Base-by-base conservation (phyloP, 345 rosid genomes). In the Citrus trifoliata region DNA sequence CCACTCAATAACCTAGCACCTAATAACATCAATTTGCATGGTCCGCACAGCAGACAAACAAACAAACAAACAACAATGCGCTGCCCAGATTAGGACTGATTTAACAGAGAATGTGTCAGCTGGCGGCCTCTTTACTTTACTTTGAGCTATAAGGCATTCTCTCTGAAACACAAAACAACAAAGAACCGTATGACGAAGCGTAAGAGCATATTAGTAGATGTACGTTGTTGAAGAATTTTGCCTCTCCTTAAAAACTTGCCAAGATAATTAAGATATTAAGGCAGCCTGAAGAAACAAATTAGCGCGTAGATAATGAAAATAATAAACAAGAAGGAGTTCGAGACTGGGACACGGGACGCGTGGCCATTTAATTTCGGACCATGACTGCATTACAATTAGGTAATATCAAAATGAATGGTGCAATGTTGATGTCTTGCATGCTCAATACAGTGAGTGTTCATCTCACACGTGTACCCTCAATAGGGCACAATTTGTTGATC, bases 301-400 rank as follows among this genome's bases (percentile, higher is more conserved):
- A 46, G 51, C 3, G 51, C 5, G 16, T 22, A 7, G 58, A 5
- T 53, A 18, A 25, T 3, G 32, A 18, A 33, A 55, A 32, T 4
- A 18, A 1, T 22, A 19, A 72, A 12, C 6, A 53, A 16, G 42
- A 4, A 21, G 27, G 12, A 56, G 35, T 7, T n/a, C 7, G 32
- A 19, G 51, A 42, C 60, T 14, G 62, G 77, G 53, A 42, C 70
- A n/a, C 12, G 18, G 64, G 42, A 66, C 35, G 48, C 71, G 60
- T 60, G 71, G 63, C 7, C 80, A 68, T 72, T 77, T 67, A 77
- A 67, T 60, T 61, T 72, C 25, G 68, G 75, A 78, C 71, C 84
- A 68, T 72, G 72, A 62, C 58, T 48, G 82, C 80, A 22, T 46
- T 51, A 56, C 46, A 63, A 71, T 70, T 60, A 74, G 76, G 83